phyloP scores from a whole-genome alignment of 768 basidiomycete species.

The Erythrobasidium yunnanense region DNA sequence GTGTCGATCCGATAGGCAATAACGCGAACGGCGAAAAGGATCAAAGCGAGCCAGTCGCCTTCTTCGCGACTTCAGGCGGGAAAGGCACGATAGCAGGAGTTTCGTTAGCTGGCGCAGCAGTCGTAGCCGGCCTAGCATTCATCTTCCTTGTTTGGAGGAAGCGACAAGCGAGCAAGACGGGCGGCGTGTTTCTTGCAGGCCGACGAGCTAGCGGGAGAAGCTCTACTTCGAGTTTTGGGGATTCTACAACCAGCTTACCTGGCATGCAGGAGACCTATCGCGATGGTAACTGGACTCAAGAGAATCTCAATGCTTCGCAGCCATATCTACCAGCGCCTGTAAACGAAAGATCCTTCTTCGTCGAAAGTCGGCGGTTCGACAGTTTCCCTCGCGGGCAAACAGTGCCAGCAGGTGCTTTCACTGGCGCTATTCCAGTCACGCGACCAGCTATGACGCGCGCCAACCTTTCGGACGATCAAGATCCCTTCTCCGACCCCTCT shows the following conservation, averaged over 20 bases:
- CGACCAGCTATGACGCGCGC: too few species aligned
- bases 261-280: neutral
- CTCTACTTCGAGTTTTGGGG: conserved; percentile 11
- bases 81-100: conserved; percentile 20
- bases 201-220: neutral
- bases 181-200: neutral
- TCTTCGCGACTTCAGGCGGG: conserved; percentile 20
- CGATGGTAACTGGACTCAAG: neutral
- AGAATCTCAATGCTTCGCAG: neutral
- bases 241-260: neutral
- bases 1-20: too few species aligned
- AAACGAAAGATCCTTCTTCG: too few species aligned
- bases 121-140: neutral
- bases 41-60: neutral
- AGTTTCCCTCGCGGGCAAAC: too few species aligned
- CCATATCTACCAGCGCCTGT: too few species aligned
- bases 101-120: neutral
- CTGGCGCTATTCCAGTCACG: too few species aligned
- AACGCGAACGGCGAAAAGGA: neutral
- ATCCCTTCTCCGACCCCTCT: too few species aligned
- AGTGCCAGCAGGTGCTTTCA: too few species aligned
- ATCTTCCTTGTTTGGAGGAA: conserved; percentile 2
- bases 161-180: neutral
- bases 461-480: too few species aligned
- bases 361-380: too few species aligned